phyloP scores from a whole-genome alignment of 2,329 filamentous ascomycete species.

The Cercospora berteroae region DNA sequence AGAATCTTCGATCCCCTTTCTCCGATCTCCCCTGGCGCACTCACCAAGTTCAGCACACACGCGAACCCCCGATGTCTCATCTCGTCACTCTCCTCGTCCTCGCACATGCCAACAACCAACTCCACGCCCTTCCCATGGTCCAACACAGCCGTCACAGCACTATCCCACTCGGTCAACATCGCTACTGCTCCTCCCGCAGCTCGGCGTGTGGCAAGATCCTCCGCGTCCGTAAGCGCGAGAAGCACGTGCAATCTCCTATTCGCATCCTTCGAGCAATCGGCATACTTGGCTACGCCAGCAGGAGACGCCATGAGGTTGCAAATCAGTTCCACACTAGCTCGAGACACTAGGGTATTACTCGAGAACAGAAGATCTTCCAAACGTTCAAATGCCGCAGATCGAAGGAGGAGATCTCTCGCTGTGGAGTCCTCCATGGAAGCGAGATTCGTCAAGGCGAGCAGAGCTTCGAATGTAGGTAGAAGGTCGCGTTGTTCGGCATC shows the following conservation, averaged over 20 bases:
- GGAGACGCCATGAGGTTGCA: constrained; percentile 81
- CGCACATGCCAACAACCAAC: constrained; percentile 76
- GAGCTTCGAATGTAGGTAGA: constrained; percentile 81
- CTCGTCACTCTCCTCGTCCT: constrained; percentile 64
- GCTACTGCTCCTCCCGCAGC: constrained; percentile 88
- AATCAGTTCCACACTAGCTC: constrained; percentile 81
- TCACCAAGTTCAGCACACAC: constrained; percentile 61
- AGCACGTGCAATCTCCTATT: constrained; percentile 76
- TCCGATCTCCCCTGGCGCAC: constrained; percentile 64
- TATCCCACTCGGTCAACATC: constrained; percentile 75
- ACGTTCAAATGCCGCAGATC: constrained; percentile 62
- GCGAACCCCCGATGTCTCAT: constrained; percentile 71
- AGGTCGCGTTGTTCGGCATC: constrained; percentile 65
- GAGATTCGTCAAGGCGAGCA: constrained; percentile 91
- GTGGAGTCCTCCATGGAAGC: constrained; percentile 69
- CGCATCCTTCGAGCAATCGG: constrained; percentile 64
- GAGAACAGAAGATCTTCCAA: constrained; percentile 84
- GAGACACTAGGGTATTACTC: constrained; percentile 70
- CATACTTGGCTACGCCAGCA: constrained; percentile 66
- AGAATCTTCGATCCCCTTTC: constrained; percentile 60
- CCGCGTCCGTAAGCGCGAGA: constrained; percentile 81
- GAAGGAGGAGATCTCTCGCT: constrained; percentile 66
- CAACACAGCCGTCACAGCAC: constrained; percentile 68
- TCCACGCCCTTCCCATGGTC: constrained; percentile 68
- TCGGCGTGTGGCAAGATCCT: constrained; percentile 73